Percentiles rank a stretch among this genome's conserved stretches.
phyloP scores from a whole-genome alignment of 2,329 filamentous ascomycete genomes.

The Neonectria magnoliae region DNA sequence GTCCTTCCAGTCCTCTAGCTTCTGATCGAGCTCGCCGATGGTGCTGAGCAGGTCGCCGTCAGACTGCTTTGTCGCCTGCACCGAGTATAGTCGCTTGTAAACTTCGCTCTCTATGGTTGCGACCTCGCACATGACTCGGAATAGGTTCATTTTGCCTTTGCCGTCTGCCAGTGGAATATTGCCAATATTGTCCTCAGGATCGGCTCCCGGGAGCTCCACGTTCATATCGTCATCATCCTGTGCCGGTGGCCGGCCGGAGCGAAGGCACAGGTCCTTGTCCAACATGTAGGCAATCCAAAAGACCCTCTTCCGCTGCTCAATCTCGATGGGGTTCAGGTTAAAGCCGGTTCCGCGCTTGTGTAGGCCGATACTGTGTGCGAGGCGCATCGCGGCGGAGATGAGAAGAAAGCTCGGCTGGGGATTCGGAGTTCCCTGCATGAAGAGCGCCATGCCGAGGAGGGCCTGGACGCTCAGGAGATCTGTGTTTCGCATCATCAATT shows the following conservation, averaged over 20 bases:
- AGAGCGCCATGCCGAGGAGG: slow-evolving; percentile 90
- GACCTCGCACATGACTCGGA: slow-evolving; percentile 92
- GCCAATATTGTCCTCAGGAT: slow-evolving; percentile 91
- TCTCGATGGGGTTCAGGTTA: slow-evolving; percentile 91
- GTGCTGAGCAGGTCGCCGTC: slow-evolving; percentile 94
- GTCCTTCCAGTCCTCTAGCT: slow-evolving; percentile 96
- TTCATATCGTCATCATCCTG: slow-evolving; percentile 84
- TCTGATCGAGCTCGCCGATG: slow-evolving; percentile 91
- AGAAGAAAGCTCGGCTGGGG: slow-evolving; percentile 94
- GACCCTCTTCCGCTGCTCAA: slow-evolving; percentile 81
- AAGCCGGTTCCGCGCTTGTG: slow-evolving; percentile 95
- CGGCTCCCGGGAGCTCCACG: slow-evolving; percentile 90
- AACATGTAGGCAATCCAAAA: slow-evolving; percentile 75
- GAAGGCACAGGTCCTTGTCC: slow-evolving; percentile 70
- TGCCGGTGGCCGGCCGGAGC: slow-evolving; percentile 67
- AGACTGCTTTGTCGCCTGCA: slow-evolving; percentile 89
- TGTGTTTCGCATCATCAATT: slow-evolving; percentile 94
- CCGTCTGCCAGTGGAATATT: slow-evolving; percentile 92
- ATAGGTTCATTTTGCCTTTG: slow-evolving; percentile 93
- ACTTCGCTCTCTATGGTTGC: slow-evolving; percentile 92
- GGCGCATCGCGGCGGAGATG: slow-evolving; percentile 87
- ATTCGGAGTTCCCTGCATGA: slow-evolving; percentile 95
- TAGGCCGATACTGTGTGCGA: slow-evolving; percentile 93
- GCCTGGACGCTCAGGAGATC: slow-evolving; percentile 96
- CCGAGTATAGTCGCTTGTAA: slow-evolving; percentile 92